Evolutionary conservation across 1,284 basidiomycete genomes (phyloP).

Genomic region (Veloboletus limbatus): DNA sequence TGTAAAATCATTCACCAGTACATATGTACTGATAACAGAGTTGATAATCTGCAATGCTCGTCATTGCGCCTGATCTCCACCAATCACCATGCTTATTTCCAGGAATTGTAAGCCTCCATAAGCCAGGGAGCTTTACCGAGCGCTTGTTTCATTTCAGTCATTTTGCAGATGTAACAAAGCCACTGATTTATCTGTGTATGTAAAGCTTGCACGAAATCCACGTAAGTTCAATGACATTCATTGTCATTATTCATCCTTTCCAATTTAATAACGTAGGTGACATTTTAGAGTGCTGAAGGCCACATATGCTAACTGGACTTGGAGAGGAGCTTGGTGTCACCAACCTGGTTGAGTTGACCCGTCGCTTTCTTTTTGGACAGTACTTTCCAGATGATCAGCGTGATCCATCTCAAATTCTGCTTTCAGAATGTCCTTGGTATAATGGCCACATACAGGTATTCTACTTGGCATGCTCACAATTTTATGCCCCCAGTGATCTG

Average conservation of each 20-base stretch:
- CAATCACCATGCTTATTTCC: conserved; percentile 3
- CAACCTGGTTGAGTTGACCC: not conserved
- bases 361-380: conserved; percentile 8
- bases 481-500: conserved; percentile 7
- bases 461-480: conserved; percentile 4
- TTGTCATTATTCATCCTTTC: not conserved
- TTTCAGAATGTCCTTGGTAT: conserved; percentile 1
- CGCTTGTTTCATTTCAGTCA: conserved; percentile 3
- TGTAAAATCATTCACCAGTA: no score
- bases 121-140: not conserved
- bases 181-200: conserved; percentile 1
- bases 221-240: no score
- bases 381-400: not conserved
- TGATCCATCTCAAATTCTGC: not conserved
- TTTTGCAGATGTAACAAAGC: conserved; percentile 1
- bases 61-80: no score
- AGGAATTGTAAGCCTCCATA: conserved; percentile 2
- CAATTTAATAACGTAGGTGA: not conserved
- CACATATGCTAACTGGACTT: not conserved
- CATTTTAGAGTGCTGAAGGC: not conserved
- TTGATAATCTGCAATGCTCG: no score
- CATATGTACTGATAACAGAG: no score
- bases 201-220: not conserved
- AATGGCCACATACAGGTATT: conserved; percentile 3
- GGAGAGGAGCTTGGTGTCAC: not conserved